These are phyloP conservation scores for Ophiostoma himal-ulmi DNA, from an alignment of 2,329 filamentous ascomycete species.

Conservation along the genomic window DNA sequence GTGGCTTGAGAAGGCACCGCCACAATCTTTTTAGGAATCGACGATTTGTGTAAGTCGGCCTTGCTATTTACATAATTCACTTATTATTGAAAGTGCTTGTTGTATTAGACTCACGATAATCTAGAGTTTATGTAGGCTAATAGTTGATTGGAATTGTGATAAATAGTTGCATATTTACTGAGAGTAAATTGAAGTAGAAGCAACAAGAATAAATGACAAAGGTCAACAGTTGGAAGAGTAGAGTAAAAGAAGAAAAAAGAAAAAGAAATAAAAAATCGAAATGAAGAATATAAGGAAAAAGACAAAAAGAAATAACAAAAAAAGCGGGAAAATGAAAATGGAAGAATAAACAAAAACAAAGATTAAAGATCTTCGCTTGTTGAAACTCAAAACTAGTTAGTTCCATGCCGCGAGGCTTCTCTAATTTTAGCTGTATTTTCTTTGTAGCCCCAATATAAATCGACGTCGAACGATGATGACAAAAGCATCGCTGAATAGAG, in stretches of 20 bases:
- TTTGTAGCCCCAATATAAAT: neutral
- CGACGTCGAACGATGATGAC: neutral
- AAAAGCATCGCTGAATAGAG: neutral
- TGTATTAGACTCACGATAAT: neutral
- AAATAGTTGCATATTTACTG: too few relatives aligned
- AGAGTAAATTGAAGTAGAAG: too few relatives aligned
- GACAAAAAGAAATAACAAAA: neutral
- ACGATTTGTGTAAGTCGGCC: neutral
- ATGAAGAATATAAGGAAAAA: neutral
- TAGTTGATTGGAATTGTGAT: too few relatives aligned
- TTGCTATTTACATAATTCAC: neutral
- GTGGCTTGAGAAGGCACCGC: conserved; percentile 10
- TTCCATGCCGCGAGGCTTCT: neutral
- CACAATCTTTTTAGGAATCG: neutral
- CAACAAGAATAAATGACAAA: too few relatives aligned
- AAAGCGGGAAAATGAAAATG: neutral
- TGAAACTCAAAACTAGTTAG: neutral
- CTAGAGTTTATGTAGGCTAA: too few relatives aligned
- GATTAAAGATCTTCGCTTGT: neutral
- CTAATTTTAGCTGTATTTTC: conserved; percentile 1
- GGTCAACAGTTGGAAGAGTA: neutral
- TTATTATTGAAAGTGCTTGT: neutral
- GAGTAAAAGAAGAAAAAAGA: neutral
- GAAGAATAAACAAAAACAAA: neutral
- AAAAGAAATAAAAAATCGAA: neutral